These are phyloP conservation scores for Tagetes erecta DNA, from an alignment of 129 eudicot genomes.

Conservation along the genomic window DNA sequence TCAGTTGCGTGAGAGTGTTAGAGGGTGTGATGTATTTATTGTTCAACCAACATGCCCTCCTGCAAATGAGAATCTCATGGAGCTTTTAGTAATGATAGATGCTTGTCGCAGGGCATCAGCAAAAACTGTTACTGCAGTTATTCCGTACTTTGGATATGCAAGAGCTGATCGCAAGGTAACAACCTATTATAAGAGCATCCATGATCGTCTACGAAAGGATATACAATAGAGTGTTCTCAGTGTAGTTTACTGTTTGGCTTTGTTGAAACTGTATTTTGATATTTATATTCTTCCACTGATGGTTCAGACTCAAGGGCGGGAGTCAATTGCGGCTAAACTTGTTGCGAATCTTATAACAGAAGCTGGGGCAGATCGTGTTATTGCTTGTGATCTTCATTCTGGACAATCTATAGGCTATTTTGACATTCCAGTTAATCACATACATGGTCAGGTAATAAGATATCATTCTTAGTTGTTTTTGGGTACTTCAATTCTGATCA, in stretches of 20 bases:
- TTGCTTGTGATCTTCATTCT: slow-evolving; percentile 98
- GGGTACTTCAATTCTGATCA: slow-evolving; percentile 10
- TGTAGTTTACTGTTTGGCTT: slow-evolving; percentile 4
- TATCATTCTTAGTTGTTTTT: not conserved
- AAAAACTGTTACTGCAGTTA: slow-evolving; percentile 92
- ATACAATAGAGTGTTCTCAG: not conserved
- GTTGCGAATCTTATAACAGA: slow-evolving; percentile 93
- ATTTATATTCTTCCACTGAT: slow-evolving; percentile 13
- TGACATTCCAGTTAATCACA: slow-evolving; percentile 98
- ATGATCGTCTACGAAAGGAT: not conserved
- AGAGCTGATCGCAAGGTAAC: slow-evolving; percentile 96
- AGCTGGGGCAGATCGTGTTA: slow-evolving; percentile 96
- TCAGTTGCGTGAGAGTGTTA: slow-evolving; percentile 93
- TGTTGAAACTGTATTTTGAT: not conserved
- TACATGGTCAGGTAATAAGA: slow-evolving; percentile 81
- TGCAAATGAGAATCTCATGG: slow-evolving; percentile 97
- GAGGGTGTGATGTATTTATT: slow-evolving; percentile 96
- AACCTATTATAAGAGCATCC: not conserved
- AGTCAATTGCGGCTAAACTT: slow-evolving; percentile 97
- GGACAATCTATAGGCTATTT: slow-evolving; percentile 97
- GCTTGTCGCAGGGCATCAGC: slow-evolving; percentile 99
- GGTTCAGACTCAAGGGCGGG: slow-evolving; percentile 96
- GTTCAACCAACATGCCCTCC: slow-evolving; percentile 97
- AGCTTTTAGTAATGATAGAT: slow-evolving; percentile 95
- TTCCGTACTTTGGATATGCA: slow-evolving; percentile 97